Evolutionary conservation across 192 early-diverging fungal species (phyloP).

Genomic region (Podila horticola): DNA sequence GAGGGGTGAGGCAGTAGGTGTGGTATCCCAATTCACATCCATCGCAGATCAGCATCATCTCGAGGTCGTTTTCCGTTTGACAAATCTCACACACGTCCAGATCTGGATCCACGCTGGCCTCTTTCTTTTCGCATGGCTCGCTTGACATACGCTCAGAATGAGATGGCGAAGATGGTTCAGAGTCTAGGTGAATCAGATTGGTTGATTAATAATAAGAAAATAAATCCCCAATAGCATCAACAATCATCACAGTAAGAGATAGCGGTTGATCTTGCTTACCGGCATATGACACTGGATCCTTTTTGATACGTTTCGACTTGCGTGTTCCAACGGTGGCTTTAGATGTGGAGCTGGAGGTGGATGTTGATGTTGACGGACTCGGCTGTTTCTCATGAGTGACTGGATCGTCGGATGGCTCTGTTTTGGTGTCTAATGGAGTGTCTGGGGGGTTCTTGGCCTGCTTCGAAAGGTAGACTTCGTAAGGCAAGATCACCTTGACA

Average conservation of each 20-base stretch:
- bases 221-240: neutral
- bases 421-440: neutral
- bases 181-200: conserved; percentile 12
- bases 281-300: conserved; percentile 44
- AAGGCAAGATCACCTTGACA: conserved; percentile 71
- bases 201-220: neutral
- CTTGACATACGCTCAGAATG: conserved; percentile 40
- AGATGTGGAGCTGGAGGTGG: neutral
- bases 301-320: conserved; percentile 49
- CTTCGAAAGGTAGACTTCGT: conserved; percentile 72
- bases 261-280: conserved; percentile 6
- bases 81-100: conserved; percentile 60
- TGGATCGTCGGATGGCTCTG: conserved; percentile 14
- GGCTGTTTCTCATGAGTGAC: neutral
- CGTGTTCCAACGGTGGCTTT: conserved; percentile 14
- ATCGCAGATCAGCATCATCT: conserved; percentile 86
- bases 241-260: neutral
- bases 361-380: neutral
- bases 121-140: conserved; percentile 51
- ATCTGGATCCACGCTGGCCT: conserved; percentile 62
- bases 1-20: conserved; percentile 80
- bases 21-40: conserved; percentile 89
- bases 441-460: conserved; percentile 39
- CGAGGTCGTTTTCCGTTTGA: conserved; percentile 54
- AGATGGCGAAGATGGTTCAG: conserved; percentile 40